Evolutionary conservation across 2,329 filamentous ascomycete genomes (phyloP).

Genomic region (Fusarium subtropicale): DNA sequence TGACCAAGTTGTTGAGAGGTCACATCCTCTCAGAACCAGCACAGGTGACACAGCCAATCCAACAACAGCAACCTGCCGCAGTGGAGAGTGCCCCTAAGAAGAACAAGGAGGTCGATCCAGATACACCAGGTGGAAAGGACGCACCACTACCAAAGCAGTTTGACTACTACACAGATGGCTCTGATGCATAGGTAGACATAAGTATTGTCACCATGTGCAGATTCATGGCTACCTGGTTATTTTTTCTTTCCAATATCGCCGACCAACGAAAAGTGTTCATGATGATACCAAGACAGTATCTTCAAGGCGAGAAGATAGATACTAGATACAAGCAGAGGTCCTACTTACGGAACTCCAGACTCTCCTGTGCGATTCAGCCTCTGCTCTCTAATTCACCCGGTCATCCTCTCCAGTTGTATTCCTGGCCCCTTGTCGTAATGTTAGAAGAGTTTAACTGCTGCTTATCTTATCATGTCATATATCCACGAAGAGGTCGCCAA

Average conservation of each 20-base stretch:
- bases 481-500: not conserved
- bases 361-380: not conserved
- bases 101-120: slow-evolving; percentile 43
- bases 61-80: not conserved
- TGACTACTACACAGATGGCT: slow-evolving; percentile 52
- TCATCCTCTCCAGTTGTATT: not conserved
- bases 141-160: slow-evolving; percentile 49
- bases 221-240: not conserved
- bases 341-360: not conserved
- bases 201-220: no score
- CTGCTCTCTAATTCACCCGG: no score
- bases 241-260: not conserved
- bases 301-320: not conserved
- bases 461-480: not conserved
- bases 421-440: not conserved
- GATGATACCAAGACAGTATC: no score
- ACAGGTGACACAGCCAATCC: not conserved
- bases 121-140: slow-evolving; percentile 44
- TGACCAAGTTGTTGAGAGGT: slow-evolving; percentile 62
- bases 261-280: not conserved
- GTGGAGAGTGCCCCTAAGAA: not conserved
- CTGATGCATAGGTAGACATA: slow-evolving; percentile 33
- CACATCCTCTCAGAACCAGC: slow-evolving; percentile 25
- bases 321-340: not conserved
- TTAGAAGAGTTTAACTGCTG: not conserved